phyloP scores from a whole-genome alignment of 176 grass and related monocot genomes.

The Musa itinerans region DNA sequence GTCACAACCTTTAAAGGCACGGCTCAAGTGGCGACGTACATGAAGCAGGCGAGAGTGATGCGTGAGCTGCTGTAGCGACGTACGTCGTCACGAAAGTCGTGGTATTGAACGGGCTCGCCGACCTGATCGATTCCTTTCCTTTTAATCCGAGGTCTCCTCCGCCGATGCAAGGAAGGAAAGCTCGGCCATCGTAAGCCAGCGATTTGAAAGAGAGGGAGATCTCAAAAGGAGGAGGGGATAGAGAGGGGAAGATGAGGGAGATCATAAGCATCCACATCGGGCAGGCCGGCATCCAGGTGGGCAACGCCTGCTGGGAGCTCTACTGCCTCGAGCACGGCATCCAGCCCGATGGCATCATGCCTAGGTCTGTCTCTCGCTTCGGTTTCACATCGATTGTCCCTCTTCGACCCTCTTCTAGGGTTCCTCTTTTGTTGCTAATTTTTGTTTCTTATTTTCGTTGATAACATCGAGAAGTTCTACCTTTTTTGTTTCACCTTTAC shows the following conservation, averaged over 20 bases:
- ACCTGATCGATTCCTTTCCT: background rate
- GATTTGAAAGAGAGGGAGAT: background rate
- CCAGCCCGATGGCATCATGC: slow-evolving; percentile 32
- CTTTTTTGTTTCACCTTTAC: too few relatives aligned
- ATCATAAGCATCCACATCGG: slow-evolving; percentile 57
- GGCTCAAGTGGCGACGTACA: background rate
- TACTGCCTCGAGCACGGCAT: slow-evolving; percentile 87
- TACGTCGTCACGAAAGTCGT: background rate
- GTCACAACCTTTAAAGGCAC: background rate
- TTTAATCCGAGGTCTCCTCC: background rate
- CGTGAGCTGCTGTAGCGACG: background rate
- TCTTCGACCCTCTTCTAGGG: background rate
- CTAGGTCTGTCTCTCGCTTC: background rate
- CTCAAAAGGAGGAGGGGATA: background rate
- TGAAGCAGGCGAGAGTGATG: background rate
- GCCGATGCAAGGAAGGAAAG: background rate
- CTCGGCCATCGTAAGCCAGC: slow-evolving; percentile 1
- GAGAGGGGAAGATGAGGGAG: slow-evolving; percentile 3
- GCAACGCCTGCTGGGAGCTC: slow-evolving; percentile 82
- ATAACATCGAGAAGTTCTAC: background rate
- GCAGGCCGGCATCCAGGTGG: slow-evolving; percentile 74
- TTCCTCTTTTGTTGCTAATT: background rate
- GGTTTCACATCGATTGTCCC: background rate
- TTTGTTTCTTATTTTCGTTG: too few relatives aligned
- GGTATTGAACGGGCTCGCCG: background rate